Percentiles rank a stretch among this genome's conserved stretches.
Conservation (phyloP, 2,329 filamentous ascomycete species). For the Neoscytalidium dimidiatum region DNA sequence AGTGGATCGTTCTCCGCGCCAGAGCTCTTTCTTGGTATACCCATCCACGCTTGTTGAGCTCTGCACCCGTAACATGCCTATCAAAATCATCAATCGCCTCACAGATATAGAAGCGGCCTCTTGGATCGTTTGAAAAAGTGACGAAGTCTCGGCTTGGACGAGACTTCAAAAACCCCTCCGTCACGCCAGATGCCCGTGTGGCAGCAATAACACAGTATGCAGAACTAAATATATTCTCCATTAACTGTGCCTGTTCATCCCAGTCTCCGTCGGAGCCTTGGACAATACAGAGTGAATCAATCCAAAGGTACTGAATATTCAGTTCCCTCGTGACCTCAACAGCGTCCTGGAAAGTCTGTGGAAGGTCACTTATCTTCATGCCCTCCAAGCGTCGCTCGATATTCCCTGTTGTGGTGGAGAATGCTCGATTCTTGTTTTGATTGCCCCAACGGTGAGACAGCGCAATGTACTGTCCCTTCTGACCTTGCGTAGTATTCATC, state of each 20-base stretch:
- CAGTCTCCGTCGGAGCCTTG: conserved; percentile 19
- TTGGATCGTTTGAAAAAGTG: not conserved
- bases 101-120: conserved; percentile 22
- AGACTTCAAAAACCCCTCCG: not conserved
- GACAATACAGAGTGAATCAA: conserved; percentile 27
- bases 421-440: not conserved
- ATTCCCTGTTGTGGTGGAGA: not conserved
- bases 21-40: conserved; percentile 32
- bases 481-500: not conserved
- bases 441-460: conserved; percentile 1
- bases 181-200: not conserved
- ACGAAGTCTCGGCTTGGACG: not conserved
- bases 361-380: conserved; percentile 15
- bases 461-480: not conserved
- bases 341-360: conserved; percentile 28
- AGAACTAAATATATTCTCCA: conserved; percentile 17
- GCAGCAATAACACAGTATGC: conserved; percentile 20
- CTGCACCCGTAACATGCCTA: conserved; percentile 24
- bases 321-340: conserved; percentile 23
- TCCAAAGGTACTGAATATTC: conserved; percentile 26
- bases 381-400: not conserved
- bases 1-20: conserved; percentile 31
- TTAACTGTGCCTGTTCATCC: conserved; percentile 2
- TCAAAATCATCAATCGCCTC: conserved; percentile 28
- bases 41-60: conserved; percentile 30